These are phyloP conservation scores for Fraxinus albicans DNA, from an alignment of 305 asterid genomes.

Conservation along the genomic window DNA sequence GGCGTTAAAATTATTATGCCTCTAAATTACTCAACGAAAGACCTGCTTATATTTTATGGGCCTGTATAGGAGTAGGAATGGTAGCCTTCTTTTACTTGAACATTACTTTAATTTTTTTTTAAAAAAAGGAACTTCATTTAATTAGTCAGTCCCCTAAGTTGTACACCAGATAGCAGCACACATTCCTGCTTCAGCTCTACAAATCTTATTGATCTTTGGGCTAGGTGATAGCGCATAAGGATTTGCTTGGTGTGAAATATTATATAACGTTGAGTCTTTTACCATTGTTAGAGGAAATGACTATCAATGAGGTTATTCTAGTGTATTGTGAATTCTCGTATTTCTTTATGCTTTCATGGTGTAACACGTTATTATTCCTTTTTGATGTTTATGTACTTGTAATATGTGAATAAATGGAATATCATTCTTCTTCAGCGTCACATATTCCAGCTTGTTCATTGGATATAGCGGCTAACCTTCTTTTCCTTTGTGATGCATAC, in stretches of 20 bases:
- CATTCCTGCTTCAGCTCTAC: not conserved
- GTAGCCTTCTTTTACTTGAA: not conserved
- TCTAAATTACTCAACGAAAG: not conserved
- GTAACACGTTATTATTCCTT: not conserved
- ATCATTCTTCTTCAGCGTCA: not conserved
- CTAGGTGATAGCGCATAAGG: not conserved
- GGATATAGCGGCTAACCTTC: not conserved
- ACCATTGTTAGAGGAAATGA: not conserved
- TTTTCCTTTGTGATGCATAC: conserved; percentile 12
- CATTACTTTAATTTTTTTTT: too few relatives aligned
- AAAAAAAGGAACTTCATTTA: not conserved
- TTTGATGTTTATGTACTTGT: not conserved
- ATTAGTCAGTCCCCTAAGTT: not conserved
- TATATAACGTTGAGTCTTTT: not conserved
- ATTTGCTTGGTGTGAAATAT: not conserved
- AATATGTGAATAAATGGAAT: conserved; percentile 4
- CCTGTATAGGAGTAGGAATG: not conserved
- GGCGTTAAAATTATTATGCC: not conserved
- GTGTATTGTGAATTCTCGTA: not conserved
- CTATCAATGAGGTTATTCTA: not conserved
- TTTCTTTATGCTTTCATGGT: not conserved
- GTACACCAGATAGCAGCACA: not conserved
- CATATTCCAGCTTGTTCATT: not conserved
- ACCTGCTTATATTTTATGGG: not conserved
- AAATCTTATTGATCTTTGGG: not conserved